phyloP scores from a whole-genome alignment of 2,329 filamentous ascomycete genomes.

The Sporothrix brunneoviolacea region DNA sequence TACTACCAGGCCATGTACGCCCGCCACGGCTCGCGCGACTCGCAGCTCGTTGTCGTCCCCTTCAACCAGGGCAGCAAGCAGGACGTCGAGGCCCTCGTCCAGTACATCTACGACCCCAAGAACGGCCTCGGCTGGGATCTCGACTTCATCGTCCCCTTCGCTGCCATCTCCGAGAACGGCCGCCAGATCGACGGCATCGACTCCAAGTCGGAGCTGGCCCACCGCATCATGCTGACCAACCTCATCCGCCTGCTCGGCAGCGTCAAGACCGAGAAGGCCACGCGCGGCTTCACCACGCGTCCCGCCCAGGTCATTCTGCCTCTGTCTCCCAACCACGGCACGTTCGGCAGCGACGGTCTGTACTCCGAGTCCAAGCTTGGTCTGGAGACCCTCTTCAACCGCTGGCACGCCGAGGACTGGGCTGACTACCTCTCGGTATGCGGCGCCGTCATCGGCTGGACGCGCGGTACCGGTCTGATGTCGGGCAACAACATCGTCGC shows the following conservation, averaged over 20 bases:
- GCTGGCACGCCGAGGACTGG: constrained; percentile 98
- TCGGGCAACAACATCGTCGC: constrained; percentile 67
- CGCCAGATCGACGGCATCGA: constrained; percentile 96
- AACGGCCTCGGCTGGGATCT: constrained; percentile 97
- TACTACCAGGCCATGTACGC: constrained; percentile 99
- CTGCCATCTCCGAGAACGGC: constrained; percentile 94
- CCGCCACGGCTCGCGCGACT: constrained; percentile 85
- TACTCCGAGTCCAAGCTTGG: constrained; percentile 95
- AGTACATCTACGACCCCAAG: constrained; percentile 97
- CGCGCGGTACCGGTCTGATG: constrained; percentile 85
- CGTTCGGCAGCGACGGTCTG: constrained; percentile 93
- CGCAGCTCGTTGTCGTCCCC: constrained; percentile 93
- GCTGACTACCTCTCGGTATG: constrained; percentile 96
- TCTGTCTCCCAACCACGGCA: constrained; percentile 95
- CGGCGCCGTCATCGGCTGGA: constrained; percentile 98
- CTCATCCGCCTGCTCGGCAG: constrained; percentile 81
- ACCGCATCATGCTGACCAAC: constrained; percentile 99
- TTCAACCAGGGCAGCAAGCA: constrained; percentile 99
- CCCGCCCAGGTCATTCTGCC: constrained; percentile 95
- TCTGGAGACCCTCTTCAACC: constrained; percentile 94
- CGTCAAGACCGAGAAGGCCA: constrained; percentile 85
- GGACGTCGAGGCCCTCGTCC: constrained; percentile 85
- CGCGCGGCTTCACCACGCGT: constrained; percentile 84
- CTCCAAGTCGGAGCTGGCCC: constrained; percentile 94
- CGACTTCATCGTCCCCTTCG: constrained; percentile 92